Base-by-base conservation (phyloP, 2,329 filamentous ascomycete species). In the Anisogramma anomala region DNA sequence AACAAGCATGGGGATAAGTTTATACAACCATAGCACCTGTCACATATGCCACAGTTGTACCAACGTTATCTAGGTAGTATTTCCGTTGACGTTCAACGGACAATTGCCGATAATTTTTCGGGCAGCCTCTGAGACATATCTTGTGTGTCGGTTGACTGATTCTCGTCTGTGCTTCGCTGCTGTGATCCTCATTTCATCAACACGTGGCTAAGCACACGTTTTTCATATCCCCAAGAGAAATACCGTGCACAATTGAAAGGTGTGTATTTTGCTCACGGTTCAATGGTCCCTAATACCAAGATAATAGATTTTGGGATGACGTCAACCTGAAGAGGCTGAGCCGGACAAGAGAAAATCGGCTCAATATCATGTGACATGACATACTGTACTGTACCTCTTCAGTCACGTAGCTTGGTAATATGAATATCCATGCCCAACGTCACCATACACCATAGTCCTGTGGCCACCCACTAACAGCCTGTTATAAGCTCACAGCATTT, bases 1-100 rank as follows among this genome's bases (percentile, higher is more conserved):
- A 36, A 39, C 34, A 42, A 26, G 28, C 32, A 25, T 39, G 33
- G 18, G n/a, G 28, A 38, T 39, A 42, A 45, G 39, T 35, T 42
- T 45, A 42, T 33, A 28, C n/a, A n/a, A n/a, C 11, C 8, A 38
- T 37, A 15, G 30, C 27, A 39, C 14, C 14, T 22, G 18, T 22
- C n/a, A 10, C 36, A 31, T 27, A 19, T 32, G 22, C 18, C 28
- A 39, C 14, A 4, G 30, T 13, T 17, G 3, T 22, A 15, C 5
- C 19, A 14, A 19, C 23, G 14, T 13, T 13, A 15, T 6, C 7
- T 20, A 4, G 14, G 15, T 6, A 4, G 8, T 10, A 40, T n/a
- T n/a, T n/a, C n/a, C n/a, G n/a, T n/a, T n/a, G n/a, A n/a, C n/a
- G n/a, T n/a, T n/a, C n/a, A n/a, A n/a, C n/a, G n/a, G n/a, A n/a